Evolutionary conservation across 2,329 filamentous ascomycete species (phyloP).

Genomic region (Aureobasidium melanogenum): DNA sequence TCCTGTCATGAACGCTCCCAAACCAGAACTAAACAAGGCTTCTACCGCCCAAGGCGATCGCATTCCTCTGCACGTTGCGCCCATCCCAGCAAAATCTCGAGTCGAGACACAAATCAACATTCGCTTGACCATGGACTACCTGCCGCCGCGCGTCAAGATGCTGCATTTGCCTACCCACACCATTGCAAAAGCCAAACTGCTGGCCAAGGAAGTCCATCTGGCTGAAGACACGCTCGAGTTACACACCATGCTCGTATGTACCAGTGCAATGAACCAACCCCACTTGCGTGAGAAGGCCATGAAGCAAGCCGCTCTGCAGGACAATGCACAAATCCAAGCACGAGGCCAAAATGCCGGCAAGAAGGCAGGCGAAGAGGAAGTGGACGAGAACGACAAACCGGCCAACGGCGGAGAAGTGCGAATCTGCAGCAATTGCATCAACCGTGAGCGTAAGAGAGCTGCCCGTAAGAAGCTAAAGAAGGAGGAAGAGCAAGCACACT

Average conservation of each 20-base stretch:
- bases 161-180: constrained; percentile 82
- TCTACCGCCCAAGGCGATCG: constrained; percentile 17
- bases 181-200: constrained; percentile 87
- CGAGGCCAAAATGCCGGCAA: constrained; percentile 35
- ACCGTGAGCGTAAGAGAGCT: constrained; percentile 81
- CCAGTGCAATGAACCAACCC: constrained; percentile 76
- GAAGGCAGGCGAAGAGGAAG: constrained; percentile 36
- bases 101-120: constrained; percentile 96
- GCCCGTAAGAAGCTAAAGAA: constrained; percentile 90
- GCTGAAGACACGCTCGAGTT: constrained; percentile 70
- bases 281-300: constrained; percentile 60
- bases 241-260: constrained; percentile 76
- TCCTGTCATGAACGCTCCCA: constrained; percentile 23
- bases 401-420: constrained; percentile 87
- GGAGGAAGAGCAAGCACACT: constrained; percentile 82
- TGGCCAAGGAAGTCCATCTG: constrained; percentile 63
- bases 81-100: constrained; percentile 59
- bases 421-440: constrained; percentile 88
- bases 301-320: constrained; percentile 43
- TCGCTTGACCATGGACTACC: constrained; percentile 64
- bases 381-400: constrained; percentile 57
- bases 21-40: constrained; percentile 15
- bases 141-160: constrained; percentile 67
- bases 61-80: constrained; percentile 28
- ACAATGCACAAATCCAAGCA: constrained; percentile 32